Evolutionary conservation across 805 yeast genomes (phyloP).

Genomic region (Diddensiella santjacobensis): DNA sequence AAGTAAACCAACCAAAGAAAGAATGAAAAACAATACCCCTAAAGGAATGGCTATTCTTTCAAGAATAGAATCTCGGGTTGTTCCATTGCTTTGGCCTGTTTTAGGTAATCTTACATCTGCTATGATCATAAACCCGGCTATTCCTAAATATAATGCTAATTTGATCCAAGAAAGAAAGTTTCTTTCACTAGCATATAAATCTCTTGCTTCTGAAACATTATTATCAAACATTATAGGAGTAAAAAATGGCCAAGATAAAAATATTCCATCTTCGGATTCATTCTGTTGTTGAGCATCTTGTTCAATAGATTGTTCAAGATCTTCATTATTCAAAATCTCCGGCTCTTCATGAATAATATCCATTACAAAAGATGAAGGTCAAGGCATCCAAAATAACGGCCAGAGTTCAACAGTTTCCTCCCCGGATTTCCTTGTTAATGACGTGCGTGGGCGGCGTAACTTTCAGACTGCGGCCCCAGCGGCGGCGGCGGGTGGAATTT

Average conservation of each 20-base stretch:
- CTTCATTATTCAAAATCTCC: too few relatives aligned
- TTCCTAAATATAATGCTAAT: slow-evolving; percentile 23
- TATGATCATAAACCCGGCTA: slow-evolving; percentile 27
- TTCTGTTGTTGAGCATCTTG: too few relatives aligned
- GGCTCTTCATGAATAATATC: too few relatives aligned
- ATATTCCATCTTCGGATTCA: slow-evolving; percentile 12
- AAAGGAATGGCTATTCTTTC: slow-evolving; percentile 10
- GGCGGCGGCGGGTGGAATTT: neutral
- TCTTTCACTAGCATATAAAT: slow-evolving; percentile 31
- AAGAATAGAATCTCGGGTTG: neutral
- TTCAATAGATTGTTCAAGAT: too few relatives aligned
- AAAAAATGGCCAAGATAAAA: slow-evolving; percentile 22
- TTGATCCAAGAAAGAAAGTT: slow-evolving; percentile 27
- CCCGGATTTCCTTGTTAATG: too few relatives aligned
- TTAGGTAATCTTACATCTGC: slow-evolving; percentile 18
- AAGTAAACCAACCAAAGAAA: slow-evolving; percentile 21
- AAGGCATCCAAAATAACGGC: too few relatives aligned
- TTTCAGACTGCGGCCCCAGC: neutral
- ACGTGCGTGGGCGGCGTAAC: too few relatives aligned
- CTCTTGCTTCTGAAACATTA: slow-evolving; percentile 32
- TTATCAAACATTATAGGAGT: slow-evolving; percentile 26
- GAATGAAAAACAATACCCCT: slow-evolving; percentile 20
- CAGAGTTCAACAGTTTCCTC: too few relatives aligned
- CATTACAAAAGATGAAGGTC: too few relatives aligned
- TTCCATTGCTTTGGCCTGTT: neutral